Base-by-base conservation (phyloP, 2,329 filamentous ascomycete genomes). In the Fusarium drepaniforme region DNA sequence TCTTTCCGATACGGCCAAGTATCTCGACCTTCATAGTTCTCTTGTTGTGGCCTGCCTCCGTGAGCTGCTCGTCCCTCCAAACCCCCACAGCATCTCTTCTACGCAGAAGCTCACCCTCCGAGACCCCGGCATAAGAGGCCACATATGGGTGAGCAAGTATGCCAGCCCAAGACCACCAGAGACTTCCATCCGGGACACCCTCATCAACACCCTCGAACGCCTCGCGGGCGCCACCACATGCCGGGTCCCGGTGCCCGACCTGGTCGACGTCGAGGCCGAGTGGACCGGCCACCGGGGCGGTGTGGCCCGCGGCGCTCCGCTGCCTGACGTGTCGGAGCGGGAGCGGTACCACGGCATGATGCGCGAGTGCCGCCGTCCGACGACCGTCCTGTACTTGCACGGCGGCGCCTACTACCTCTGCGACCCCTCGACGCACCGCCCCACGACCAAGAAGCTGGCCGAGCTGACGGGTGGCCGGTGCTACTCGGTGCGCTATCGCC, bases 131-230 rank as follows among this genome's bases (percentile, higher is more conserved):
- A 86, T 97, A 79, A 95, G 94, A 80, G 95, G 95, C 5, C 90
- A 89, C 53, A 91, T 97, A 74, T 98, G 96, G 96, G 88, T 97
- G 28, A 92, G 92, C 77, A 93, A 90, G 65, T 92, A 93, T 49
- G 89, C 88, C 0, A 85, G 94, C 18, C 89, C 90, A 0, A 84
- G 85, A 3, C 93, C 92, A 0, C 85, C 89, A 67, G 90, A 86
- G 81, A 87, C 80, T 77, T 89, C 86, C 49, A 80, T 92, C 16
- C 84, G 89, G n/a, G 87, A 92, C 51, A 86, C 88, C 2, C 79
- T 95, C 30, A 84, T 91, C 72, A 83, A 84, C 35, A 89, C 88
- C 5, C 90, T 95, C 53, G 68, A 76, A 21, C 70, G 75, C 33
- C 76, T 83, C 21, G 79, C 69, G 49, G 56, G 68, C 37, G 33